A percentile compares a stretch with the other conserved stretches of the same genome.
Conservation (phyloP, 345 rosid species). For the Rhodomyrtus tomentosa region DNA sequence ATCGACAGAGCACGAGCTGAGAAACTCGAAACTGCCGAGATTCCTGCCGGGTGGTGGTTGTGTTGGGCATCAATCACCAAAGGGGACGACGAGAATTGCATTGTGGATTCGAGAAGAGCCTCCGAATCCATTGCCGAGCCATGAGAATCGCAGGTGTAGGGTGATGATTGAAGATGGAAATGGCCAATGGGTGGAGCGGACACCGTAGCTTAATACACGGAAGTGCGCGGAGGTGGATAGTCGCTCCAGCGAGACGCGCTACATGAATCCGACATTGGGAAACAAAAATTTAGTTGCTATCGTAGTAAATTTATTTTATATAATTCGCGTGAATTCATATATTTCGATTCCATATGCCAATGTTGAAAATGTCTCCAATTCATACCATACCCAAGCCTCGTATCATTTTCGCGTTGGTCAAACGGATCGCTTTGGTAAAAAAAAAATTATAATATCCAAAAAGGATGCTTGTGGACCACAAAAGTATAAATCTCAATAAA, state of each 20-base stretch:
- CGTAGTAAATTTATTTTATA: no score
- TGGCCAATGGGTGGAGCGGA: not conserved
- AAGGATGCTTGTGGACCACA: no score
- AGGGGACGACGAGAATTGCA: not conserved
- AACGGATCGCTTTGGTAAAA: not conserved
- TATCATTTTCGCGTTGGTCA: no score
- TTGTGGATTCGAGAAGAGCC: not conserved
- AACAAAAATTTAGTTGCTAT: no score
- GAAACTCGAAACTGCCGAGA: not conserved
- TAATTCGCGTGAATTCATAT: no score
- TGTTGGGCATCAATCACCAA: not conserved
- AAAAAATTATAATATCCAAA: accelerated
- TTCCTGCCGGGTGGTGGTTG: not conserved
- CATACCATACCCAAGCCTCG: no score
- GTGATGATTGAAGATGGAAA: not conserved
- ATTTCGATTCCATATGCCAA: no score
- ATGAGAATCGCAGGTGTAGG: not conserved
- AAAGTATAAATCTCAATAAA: not conserved
- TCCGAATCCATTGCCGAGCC: not conserved
- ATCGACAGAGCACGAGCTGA: not conserved
- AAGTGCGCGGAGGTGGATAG: no score
- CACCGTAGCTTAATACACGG: no score
- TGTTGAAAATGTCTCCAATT: no score
- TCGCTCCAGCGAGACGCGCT: no score
- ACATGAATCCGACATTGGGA: no score